phyloP scores from a whole-genome alignment of 192 early-diverging fungal genomes.

The Coemansia sp. region DNA sequence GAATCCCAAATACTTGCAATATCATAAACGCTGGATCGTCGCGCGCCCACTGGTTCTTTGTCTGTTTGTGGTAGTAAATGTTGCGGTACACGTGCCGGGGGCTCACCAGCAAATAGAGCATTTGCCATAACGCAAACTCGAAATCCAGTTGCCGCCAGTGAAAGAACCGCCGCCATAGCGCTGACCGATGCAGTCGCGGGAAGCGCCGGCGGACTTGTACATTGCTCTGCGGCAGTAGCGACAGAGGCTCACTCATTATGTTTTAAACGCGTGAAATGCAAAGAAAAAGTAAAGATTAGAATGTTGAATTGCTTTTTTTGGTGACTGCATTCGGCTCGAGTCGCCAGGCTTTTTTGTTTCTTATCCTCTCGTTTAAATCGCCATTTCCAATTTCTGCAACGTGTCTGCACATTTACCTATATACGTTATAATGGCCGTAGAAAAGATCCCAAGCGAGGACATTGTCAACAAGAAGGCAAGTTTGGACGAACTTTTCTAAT shows the following conservation, averaged over 20 bases:
- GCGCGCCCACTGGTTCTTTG: conserved; percentile 97
- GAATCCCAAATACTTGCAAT: conserved; percentile 65
- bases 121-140: conserved; percentile 51
- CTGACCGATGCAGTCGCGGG: conserved; percentile 42
- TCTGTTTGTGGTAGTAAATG: conserved; percentile 97
- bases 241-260: conserved; percentile 31
- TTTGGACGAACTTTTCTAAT: background rate
- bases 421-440: conserved; percentile 29
- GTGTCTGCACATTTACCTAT: background rate
- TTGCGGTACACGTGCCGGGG: conserved; percentile 71
- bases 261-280: background rate
- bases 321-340: background rate
- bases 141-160: conserved; percentile 52
- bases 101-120: conserved; percentile 49
- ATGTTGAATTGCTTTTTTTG: background rate
- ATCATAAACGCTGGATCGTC: conserved; percentile 96
- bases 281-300: conserved; percentile 7
- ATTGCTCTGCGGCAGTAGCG: conserved; percentile 26
- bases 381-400: background rate
- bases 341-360: background rate
- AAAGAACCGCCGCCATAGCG: conserved; percentile 43
- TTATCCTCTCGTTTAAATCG: background rate
- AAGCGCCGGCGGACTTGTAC: conserved; percentile 29
- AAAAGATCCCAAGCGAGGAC: conserved; percentile 60
- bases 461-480: conserved; percentile 65